Percentiles rank a stretch among this genome's conserved stretches.
These are phyloP conservation scores for Corymbia calophylla DNA, from an alignment of 441 rosid genomes.

Conservation along the genomic window DNA sequence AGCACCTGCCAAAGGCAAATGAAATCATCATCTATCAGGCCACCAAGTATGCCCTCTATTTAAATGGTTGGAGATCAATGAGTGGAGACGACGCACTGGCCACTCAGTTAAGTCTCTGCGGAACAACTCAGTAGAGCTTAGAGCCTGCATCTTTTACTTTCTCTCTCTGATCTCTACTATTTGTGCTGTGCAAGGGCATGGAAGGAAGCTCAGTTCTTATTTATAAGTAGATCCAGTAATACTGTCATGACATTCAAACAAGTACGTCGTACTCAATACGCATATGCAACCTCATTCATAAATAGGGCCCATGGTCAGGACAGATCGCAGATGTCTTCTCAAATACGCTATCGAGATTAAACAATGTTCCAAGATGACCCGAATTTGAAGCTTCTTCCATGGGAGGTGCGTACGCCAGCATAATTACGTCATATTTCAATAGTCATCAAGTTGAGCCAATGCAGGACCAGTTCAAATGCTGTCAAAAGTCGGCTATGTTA, in stretches of 20 bases:
- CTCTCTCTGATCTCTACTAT: neutral
- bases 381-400: neutral
- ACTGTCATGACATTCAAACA: neutral
- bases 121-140: neutral
- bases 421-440: neutral
- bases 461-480: neutral
- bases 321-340: neutral
- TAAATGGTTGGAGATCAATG: neutral
- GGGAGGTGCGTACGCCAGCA: neutral
- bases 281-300: neutral
- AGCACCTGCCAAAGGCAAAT: neutral
- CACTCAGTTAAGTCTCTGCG: neutral
- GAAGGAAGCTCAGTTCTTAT: neutral
- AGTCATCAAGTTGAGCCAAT: neutral
- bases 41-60: neutral
- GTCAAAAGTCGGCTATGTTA: neutral
- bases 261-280: neutral
- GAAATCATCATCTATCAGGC: neutral
- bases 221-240: neutral
- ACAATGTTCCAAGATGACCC: neutral
- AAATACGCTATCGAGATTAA: neutral
- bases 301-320: neutral
- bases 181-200: neutral
- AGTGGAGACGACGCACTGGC: neutral
- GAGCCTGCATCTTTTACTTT: neutral